Conservation (phyloP, 345 rosid genomes). For the Syzygium aqueum region DNA sequence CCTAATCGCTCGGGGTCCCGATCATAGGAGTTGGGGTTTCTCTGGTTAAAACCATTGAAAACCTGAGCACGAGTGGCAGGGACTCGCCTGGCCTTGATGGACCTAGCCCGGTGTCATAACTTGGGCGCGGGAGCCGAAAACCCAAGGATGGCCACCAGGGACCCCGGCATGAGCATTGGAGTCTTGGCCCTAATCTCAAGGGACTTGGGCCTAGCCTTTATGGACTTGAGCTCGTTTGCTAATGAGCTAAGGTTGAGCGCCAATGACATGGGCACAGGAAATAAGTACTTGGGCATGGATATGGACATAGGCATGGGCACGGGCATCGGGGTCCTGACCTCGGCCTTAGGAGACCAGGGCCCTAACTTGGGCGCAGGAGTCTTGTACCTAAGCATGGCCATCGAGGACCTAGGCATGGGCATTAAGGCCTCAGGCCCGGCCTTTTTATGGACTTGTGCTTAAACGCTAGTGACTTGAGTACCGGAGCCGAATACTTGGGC, state of each 20-base stretch:
- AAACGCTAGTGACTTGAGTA: too few species aligned
- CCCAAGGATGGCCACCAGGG: neutral
- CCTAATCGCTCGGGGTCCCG: accelerated
- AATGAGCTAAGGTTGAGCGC: neutral
- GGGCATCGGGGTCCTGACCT: accelerated
- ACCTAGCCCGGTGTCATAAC: neutral
- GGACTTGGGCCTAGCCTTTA: neutral
- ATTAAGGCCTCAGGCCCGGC: accelerated
- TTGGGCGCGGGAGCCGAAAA: neutral
- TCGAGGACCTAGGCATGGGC: neutral
- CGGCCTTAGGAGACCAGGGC: accelerated
- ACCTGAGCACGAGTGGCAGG: neutral
- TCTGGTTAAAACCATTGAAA: neutral
- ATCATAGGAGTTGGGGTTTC: neutral
- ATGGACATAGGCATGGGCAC: accelerated
- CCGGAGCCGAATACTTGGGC: too few species aligned
- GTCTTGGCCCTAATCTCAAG: neutral
- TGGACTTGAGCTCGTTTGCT: accelerated
- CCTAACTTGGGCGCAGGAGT: neutral
- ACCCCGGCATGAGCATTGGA: neutral
- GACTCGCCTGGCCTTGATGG: accelerated
- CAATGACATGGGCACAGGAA: neutral
- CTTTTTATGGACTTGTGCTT: neutral
- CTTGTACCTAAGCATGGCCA: accelerated
- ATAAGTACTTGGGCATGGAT: neutral